Evolutionary conservation across 2,329 filamentous ascomycete genomes (phyloP), one percentile per base, ranked within the genome.

Genomic region (Aspergillus sp.): DNA sequence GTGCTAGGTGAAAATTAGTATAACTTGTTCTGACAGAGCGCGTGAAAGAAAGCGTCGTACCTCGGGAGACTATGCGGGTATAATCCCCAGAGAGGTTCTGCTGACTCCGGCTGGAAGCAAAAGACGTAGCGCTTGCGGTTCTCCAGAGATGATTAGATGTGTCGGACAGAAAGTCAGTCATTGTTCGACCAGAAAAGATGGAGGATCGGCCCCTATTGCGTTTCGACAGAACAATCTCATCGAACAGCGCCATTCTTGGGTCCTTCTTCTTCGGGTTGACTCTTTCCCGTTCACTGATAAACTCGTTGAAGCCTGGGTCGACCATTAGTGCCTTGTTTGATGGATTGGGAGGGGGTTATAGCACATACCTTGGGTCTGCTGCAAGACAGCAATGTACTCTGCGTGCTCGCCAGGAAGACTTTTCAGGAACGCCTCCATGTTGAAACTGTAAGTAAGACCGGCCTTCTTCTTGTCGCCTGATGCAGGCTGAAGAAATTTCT

Each of bases 351-450:
- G 13, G 6, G 14, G 11, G 19, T n/a, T 17, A 38, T 17, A 17
- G 4, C 20, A 57, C 67, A 56, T 65, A 78, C 79, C 78, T 75
- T 87, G 84, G 2, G 84, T 88, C 60, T 87, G 81, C 59, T 83
- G 82, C 45, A 88, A 70, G 64, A 83, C 76, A 41, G 77, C 70
- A 65, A 87, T 80, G 62, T 87, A 87, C 50, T 84, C 82, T 22
- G 81, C 79, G 60, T 86, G 82, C 59, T 87, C 85, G 52, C 79
- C 74, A 2, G 85, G 84, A 56, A 87, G 73, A 61, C 82, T 86
- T 65, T 80, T 82, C 57, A 86, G 69, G 61, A 87, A 88, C 3
- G 81, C 81, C 42, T 87, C 83, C 76, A 85, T 82, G 65, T 86
- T 85, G 72, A 88, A 87, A 53, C 78, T 77, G 61, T 86, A 86